Evolutionary conservation across 2,329 filamentous ascomycete genomes (phyloP), one percentile per base, ranked within the genome.

Genomic region (Lithohypha guttulata): DNA sequence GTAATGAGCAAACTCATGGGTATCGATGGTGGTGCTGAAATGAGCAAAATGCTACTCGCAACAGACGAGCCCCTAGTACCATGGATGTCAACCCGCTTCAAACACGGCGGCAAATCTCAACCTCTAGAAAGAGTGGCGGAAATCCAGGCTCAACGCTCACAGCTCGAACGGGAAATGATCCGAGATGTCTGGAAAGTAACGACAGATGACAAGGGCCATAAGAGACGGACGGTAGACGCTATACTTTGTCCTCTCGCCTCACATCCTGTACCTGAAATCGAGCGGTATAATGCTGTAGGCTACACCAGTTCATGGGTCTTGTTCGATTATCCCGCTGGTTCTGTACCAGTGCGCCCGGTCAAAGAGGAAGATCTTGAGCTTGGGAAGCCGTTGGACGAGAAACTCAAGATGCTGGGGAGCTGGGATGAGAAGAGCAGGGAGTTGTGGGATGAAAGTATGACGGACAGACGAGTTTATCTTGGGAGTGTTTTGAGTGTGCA

Each of bases 191-290:
- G 77, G 76, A 22, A 65, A 48, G 4, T 41, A 42, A 17, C 47
- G 38, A 45, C 49, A 23, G 13, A 20, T 7, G 41, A 62, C 45
- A 54, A 63, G 50, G 50, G 53, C 6, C 52, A 57, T 37, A 57
- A 60, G 10, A 60, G 63, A 23, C 53, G 54, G 31, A 55, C 53
- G 3, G 59, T 81, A 6, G 77, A 81, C 59, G 73, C 74, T 0
- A 68, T 81, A 36, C 68, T 81, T 40, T 75, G 69, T 45, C 77
- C 77, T 0, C 63, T 79, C 0, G 76, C 76, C 10, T 75, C 76
- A 2, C 77, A 81, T 54, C 73, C 77, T 0, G 68, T 77, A 0
- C 73, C 76, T 1, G 64, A 68, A 7, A 69, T 77, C 39, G 77
- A 81, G 57, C 61, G 67, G 2, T 81, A 74, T 58, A 77, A 78